Conservation (phyloP, 495 filamentous ascomycete species). For the Hypoxylon cercidicola region DNA sequence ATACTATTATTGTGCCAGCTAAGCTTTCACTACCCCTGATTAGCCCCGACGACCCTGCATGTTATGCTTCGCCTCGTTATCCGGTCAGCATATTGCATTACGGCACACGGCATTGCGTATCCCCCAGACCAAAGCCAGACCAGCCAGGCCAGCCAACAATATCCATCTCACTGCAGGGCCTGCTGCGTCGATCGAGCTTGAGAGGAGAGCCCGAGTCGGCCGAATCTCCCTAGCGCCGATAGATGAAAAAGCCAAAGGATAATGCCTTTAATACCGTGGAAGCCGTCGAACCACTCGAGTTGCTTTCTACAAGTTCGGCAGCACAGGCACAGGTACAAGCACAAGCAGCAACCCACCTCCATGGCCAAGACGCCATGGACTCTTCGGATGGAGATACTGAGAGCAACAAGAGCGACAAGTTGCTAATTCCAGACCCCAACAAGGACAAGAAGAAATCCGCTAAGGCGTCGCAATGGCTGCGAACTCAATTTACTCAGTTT, state of each 20-base stretch:
- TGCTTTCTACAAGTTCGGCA: not conserved
- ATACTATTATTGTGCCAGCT: conserved; percentile 19
- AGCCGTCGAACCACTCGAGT: conserved; percentile 9
- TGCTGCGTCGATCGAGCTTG: conserved; percentile 9
- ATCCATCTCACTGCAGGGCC: not conserved
- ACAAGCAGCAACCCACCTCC: not conserved
- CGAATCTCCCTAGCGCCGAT: conserved; percentile 11
- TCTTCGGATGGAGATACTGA: conserved; percentile 20
- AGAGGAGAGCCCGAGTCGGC: conserved; percentile 14
- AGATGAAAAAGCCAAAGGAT: conserved; percentile 29
- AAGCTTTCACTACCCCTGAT: conserved; percentile 22
- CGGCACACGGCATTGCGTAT: conserved; percentile 14
- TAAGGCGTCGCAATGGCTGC: conserved; percentile 23
- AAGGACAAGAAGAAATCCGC: conserved; percentile 13
- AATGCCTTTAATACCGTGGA: conserved; percentile 34
- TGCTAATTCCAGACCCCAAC: conserved; percentile 4
- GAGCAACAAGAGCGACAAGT: conserved; percentile 23
- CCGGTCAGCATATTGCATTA: conserved; percentile 14
- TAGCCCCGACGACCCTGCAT: conserved; percentile 5
- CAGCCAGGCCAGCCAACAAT: no score
- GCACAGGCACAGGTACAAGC: not conserved
- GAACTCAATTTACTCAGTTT: conserved; percentile 14
- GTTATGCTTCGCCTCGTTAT: conserved; percentile 31
- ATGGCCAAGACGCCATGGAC: conserved; percentile 36
- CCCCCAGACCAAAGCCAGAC: not conserved